Conservation (phyloP, 495 filamentous ascomycete species). For the Penicillium verhagenii region DNA sequence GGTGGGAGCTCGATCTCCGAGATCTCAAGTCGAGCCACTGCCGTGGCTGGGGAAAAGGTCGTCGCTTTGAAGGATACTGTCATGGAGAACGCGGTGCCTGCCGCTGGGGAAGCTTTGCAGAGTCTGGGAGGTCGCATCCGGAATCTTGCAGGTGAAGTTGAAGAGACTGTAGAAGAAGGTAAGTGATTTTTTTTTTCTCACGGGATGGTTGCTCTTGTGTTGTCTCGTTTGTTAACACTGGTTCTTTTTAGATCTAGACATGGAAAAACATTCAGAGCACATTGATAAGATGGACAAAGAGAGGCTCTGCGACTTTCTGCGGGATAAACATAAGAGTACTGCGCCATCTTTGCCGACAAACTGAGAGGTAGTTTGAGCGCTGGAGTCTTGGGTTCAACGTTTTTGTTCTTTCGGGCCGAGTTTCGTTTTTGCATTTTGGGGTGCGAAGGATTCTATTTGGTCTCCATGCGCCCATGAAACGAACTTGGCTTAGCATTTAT, state of each 20-base stretch:
- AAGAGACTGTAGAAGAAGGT: background rate
- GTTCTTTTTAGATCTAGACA: background rate
- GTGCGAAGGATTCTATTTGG: no score
- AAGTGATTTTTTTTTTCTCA: background rate
- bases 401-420: background rate
- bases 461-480: no score
- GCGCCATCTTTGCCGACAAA: conserved; percentile 1
- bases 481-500: no score
- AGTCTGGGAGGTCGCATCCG: background rate
- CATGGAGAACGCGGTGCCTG: background rate
- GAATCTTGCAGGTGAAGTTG: background rate
- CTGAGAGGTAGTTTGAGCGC: background rate
- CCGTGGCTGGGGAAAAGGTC: background rate
- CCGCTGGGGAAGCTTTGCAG: background rate
- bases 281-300: conserved; percentile 33
- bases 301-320: conserved; percentile 33
- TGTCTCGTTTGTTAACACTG: background rate
- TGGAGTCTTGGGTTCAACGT: background rate
- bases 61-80: conserved; percentile 1
- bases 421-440: background rate
- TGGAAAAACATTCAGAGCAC: conserved; percentile 9
- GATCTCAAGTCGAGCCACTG: background rate
- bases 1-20: background rate
- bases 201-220: background rate
- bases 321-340: conserved; percentile 29